Base-by-base conservation (phyloP, 2,329 filamentous ascomycete species). In the Gyromitra esculenta region DNA sequence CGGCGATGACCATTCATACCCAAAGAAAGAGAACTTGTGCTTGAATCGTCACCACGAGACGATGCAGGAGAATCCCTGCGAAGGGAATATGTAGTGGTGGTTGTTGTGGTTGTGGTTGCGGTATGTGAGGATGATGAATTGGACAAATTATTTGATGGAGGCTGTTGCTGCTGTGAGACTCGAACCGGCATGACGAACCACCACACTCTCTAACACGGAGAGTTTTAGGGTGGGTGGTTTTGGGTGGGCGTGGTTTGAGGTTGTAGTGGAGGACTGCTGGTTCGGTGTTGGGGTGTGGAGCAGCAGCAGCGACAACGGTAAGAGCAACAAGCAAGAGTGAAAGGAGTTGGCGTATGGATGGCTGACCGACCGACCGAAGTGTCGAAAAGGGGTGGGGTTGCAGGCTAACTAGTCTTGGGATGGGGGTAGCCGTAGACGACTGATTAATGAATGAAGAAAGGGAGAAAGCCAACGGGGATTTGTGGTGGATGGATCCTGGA, bases 111-210 rank as follows among this genome's bases (percentile, higher is more conserved):
- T 1, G 74, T 78, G 3, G 67, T 77, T 21, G 78, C 57, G 18
- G 76, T 78, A 31, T 64, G 57, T 8, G 75, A 76, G 50, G 78
- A 77, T 8, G 75, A 76, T 56, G 78, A 77, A 69, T 77, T 78
- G 37, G 73, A 77, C 48, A 75, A 73, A 59, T 72, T 78, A 76
- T 74, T 78, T 25, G 78, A 76, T 71, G 65, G 57, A 41, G 76
- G 62, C 68, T 76, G 76, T 62, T 70, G 67, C 37, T 76, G 75
- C 43, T 78, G 78, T 62, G 77, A 77, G 60, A 79, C 74, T 71
- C 76, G 73, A 77, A 79, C 78, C 69, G 78, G 78, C 78, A 79
- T 79, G 78, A 71, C 77, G 74, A 69, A 67, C 63, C 66, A 77
- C 70, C 57, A 60, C 71, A 35, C 71, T 66, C 71, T 74, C 72